phyloP scores from a whole-genome alignment of 225 moss, liverwort and hornwort species.

The Thuidium tamariscinum region DNA sequence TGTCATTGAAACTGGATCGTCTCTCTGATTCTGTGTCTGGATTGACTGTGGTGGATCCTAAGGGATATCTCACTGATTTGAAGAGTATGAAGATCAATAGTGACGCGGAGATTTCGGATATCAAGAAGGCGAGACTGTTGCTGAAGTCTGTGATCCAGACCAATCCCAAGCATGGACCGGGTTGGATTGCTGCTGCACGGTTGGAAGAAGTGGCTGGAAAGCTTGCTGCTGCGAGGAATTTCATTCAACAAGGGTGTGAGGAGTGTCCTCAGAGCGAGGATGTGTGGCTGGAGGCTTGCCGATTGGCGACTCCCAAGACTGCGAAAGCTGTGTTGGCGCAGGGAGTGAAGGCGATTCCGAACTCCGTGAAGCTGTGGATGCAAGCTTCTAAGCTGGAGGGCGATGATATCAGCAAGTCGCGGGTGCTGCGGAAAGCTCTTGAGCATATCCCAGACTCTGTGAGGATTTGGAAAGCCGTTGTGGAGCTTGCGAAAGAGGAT shows the following conservation, averaged over 20 bases:
- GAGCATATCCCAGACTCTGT: slow-evolving; percentile 96
- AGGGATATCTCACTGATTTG: slow-evolving; percentile 88
- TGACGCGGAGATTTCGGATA: slow-evolving; percentile 94
- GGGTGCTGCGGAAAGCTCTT: slow-evolving; percentile 75
- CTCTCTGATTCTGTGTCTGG: slow-evolving; percentile 84
- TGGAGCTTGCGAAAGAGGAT: slow-evolving; percentile 89
- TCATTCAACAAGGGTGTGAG: slow-evolving; percentile 83
- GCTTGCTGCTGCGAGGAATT: slow-evolving; percentile 70
- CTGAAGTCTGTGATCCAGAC: slow-evolving; percentile 87
- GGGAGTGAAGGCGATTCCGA: slow-evolving; percentile 87
- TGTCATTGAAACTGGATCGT: slow-evolving; percentile 73
- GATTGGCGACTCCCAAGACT: slow-evolving; percentile 58
- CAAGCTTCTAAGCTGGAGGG: slow-evolving; percentile 68
- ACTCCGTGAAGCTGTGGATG: slow-evolving; percentile 99
- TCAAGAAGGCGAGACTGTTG: slow-evolving; percentile 84
- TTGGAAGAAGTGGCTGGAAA: slow-evolving; percentile 94
- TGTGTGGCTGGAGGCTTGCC: slow-evolving; percentile 82
- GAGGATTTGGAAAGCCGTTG: slow-evolving; percentile 89
- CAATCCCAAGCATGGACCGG: slow-evolving; percentile 84
- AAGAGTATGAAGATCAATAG: slow-evolving; percentile 95
- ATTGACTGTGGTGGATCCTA: slow-evolving; percentile 84
- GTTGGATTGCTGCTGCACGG: slow-evolving; percentile 91
- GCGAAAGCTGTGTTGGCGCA: slow-evolving; percentile 86
- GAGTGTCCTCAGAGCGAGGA: slow-evolving; percentile 92
- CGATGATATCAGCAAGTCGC: slow-evolving; percentile 79